Evolutionary conservation across 108 stramenopile species (phyloP), one percentile per base, ranked within the genome.

Genomic region (Epithemia pelagica): DNA sequence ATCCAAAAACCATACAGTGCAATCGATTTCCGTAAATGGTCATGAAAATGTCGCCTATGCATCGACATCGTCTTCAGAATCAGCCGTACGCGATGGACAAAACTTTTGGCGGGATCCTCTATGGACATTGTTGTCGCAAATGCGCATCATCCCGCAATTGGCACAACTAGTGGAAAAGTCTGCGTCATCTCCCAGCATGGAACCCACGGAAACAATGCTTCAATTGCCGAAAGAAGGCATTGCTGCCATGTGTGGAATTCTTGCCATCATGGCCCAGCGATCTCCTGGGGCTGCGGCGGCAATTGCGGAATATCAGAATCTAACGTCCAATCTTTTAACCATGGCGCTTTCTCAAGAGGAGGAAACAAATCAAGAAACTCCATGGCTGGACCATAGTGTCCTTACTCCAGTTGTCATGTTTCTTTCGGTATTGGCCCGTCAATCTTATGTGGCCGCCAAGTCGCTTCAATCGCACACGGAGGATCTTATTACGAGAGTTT

Each of bases 201-300:
- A 10, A 24, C 63, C 30, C 23, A 25, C 22, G 52, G 55, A 5
- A 59, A 62, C 22, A 5, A 24, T 31, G 18, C 28, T 30, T 2
- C 52, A 46, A 0, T n/a, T 84, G 27, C 78, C 78, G 29, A 72
- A 56, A 3, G 72, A 76, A 62, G 82, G 74, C 51, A 64, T 86
- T 26, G 59, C 55, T 19, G 69, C 85, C 28, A 73, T 86, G 26
- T 86, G 85, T 67, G 87, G 87, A 30, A 90, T 91, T 29, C 66
- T 94, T 31, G 64, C 78, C 18, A 81, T 91, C 83, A 60, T 94
- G n/a, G 69, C 75, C 10, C 73, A 88, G 31, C 72, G 93, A 58
- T 90, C 88, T 28, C 90, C 87, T 22, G 93, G 93, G 28, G 90
- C 88, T 37, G 90, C 93, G 18, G 71, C 80, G 26, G 93, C 88